A percentile compares a stretch with the other conserved stretches of the same genome.
Evolutionary conservation across 768 basidiomycete genomes (phyloP).

Genomic region (Rubroboletus pulcherrimus): DNA sequence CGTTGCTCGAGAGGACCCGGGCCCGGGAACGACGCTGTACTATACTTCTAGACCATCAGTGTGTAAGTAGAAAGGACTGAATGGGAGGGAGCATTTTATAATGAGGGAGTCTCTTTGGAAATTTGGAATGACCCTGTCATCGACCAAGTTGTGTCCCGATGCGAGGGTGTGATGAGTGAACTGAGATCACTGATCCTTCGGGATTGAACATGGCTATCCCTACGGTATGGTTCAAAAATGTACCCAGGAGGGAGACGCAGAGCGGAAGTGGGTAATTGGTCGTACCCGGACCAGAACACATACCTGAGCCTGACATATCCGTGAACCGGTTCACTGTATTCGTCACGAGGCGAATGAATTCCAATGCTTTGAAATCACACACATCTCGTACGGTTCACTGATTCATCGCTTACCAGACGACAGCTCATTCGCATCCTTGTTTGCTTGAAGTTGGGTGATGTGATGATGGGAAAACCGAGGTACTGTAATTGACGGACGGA

Average conservation of each 20-base stretch:
- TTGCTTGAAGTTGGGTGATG: background rate
- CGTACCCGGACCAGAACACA: background rate
- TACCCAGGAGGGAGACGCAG: background rate
- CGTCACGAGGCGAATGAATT: background rate
- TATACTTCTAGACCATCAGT: no score
- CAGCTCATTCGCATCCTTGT: background rate
- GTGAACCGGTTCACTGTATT: background rate
- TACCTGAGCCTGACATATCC: background rate
- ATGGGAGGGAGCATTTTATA: no score
- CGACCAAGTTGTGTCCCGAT: no score
- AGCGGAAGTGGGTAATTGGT: background rate
- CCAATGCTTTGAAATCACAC: background rate
- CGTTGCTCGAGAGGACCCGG: no score
- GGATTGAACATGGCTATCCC: background rate
- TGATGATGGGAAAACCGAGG: background rate
- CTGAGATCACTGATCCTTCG: background rate
- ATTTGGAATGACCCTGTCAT: no score
- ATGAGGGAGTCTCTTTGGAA: no score
- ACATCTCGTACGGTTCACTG: background rate
- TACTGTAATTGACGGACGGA: background rate
- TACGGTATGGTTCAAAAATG: background rate
- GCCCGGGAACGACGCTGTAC: no score
- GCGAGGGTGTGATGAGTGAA: no score
- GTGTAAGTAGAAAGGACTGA: no score
- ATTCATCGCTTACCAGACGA: background rate